Base-by-base conservation (phyloP, 2,329 filamentous ascomycete species). In the Calonectria pseudoreteaudii region DNA sequence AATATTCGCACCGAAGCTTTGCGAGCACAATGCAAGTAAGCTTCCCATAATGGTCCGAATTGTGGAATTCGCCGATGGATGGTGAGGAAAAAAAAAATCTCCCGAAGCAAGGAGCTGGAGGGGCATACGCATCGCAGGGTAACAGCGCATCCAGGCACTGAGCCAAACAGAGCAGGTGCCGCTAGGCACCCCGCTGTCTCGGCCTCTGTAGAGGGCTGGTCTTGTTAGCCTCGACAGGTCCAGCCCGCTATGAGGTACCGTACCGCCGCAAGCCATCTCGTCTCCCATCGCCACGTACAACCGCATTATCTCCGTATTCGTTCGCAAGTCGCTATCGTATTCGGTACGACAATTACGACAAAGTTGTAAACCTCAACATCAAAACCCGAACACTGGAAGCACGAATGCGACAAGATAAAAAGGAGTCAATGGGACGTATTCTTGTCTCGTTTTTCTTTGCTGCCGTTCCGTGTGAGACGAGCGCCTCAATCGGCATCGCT, bases 401-500 rank as follows among this genome's bases (percentile, higher is more conserved):
- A 26, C 56, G 56, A 62, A 62, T 62, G 56, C 56, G 56, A 62
- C 16, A 7, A 13, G 16, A 41, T 28, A 30, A 23, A 23, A 41
- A 28, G 38, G 28, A 13, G 13, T 11, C 31, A 58, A 34, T 18
- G 36, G 14, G n/a, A 41, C 56, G 56, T 62, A 62, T 62, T 62
- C 56, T 62, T 34, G 58, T 31, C 31, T 38, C 60, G 38, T 38
- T 30, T 31, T 31, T 31, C 38, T 23, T 50, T 20, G n/a, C n/a
- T 28, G 28, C n/a, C 36, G 20, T 20, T 34, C 53, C 47, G 50
- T 52, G n/a, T 65, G 66, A 49, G 53, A 16, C 56, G 26, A n/a
- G 30, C 34, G 31, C 70, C 49, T 56, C 62, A 50, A 41, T 65
- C 65, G 64, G 64, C 60, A 66, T 52, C 71, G 41, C 71, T 77